Evolutionary conservation across 768 basidiomycete species (phyloP), one percentile per base, ranked within the genome.

Genomic region (Mrakia blollopis): DNA sequence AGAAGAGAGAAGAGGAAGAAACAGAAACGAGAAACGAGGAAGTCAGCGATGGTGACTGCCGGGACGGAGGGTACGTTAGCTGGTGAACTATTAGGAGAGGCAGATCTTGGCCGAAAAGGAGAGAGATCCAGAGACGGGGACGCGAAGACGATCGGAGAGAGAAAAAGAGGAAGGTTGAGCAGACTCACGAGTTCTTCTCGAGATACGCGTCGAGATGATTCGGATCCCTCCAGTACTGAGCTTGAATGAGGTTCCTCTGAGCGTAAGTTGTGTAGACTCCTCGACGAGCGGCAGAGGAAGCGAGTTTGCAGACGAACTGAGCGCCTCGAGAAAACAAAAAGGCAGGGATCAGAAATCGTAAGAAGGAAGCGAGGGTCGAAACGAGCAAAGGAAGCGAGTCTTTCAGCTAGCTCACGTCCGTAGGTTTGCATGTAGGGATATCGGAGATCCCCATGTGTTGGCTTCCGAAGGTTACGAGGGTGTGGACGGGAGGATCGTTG

Each of bases 201-300:
- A 91, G 86, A 80, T 93, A 94, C 1, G 83, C 81, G 8, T 85
- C 85, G 41, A 91, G 83, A 60, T 88, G 88, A 23, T 82, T 82
- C 13, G 91, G 89, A 83, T 94, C 92, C 32, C 93, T 89, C 84
- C 86, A 94, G 81, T 94, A 94, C 81, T 94, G 93, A 0, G 93
- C 93, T 91, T 91, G 91, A 39, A 94, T 83, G 63, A 93, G 80
- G 81, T 93, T 89, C 37, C 85, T 81, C 69, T 94, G 93, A 0
- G 89, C 91, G 91, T 91, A 94, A 21, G 87, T 80, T 18, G 85
- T 86, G 81, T 94, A 94, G 18, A 91, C 89, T 14, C 89, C 90
- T 25, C 86, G 83, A 77, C 86, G 88, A 3, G 87, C 87, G 2
- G 89, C 88, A 39, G 87, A 86, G 44, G 90, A 87, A 35, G 90